Base-by-base conservation (phyloP, 2,329 filamentous ascomycete species). In the Penicillium digitatum region DNA sequence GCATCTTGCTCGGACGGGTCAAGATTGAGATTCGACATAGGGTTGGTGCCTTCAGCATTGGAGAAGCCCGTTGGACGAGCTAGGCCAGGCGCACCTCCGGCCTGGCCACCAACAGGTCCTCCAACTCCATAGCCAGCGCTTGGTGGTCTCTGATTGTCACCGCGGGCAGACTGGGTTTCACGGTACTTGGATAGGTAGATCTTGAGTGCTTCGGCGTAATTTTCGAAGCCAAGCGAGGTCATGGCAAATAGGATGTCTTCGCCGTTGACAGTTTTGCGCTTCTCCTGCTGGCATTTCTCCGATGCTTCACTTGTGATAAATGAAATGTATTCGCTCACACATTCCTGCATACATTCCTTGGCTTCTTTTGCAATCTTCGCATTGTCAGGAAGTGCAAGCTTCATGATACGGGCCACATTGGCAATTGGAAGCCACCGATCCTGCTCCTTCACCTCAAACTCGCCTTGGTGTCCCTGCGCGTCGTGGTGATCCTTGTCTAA, bases 271-370 rank as follows among this genome's bases (percentile, higher is more conserved):
- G 94, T 99, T 81, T 99, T 99, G 69, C 94, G 86, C 81, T 99
- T 99, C 76, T 99, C 94, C 75, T 97, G 94, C 74, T 99, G 94
- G 71, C 94, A 99, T 76, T 99, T 99, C 76, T 99, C 94, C 60
- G 94, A 97, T 24, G 94, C 94, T 82, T 99, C 94, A 74, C 93
- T 97, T 31, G 94, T 99, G 72, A 99, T 97, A 81, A 99, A 99
- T 8, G 90, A 96, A 79, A 99, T 99, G 76, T 99, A 99, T 78
- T 99, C 94, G 85, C 92, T 96, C 56, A 99, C 94, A 72, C 94
- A 99, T 76, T 99, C 94, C 76, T 99, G 94, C 94, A 99, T 97
- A 77, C 94, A 99, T 74, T 99, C 94, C 76, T 99, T 99, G 53
- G 94, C 94, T 73, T 99, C 94, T 73, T 99, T 99, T 58, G 92